Evolutionary conservation across 1,139 yeast species (phyloP), one percentile per base, ranked within the genome.

Genomic region (Saccharomyces hybrid): DNA sequence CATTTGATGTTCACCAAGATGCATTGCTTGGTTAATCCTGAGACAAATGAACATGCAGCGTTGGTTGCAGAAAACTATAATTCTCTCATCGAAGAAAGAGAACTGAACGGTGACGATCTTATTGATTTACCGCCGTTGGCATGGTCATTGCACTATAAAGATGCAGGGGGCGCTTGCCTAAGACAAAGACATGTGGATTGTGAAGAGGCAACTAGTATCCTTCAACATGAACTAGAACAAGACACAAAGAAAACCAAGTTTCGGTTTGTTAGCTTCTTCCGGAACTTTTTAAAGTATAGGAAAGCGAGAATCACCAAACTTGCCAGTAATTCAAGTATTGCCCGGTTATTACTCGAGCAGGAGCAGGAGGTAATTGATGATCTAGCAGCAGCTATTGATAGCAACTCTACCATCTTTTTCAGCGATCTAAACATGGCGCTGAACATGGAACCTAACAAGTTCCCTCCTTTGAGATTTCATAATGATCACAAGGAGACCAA

Each of bases 111-210:
- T 4, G 49, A 47, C 5, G 63, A 62, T 42, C 34, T 47, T 11
- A 60, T 61, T 6, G 44, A 28, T 8, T 34, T 61, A 5, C 61
- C 63, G 27, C 64, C 55, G 25, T 23, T 58, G 26, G 62, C 65
- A 23, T 60, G 61, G 61, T 50, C 57, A 23, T 46, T 56, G 38
- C 49, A 28, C 9, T 48, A 49, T 34, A 31, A 47, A 11, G 52
- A 55, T 32, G 57, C 44, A 16, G n/a, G 9, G 4, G 9, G 25
- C n/a, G 44, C n/a, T 38, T 38, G 44, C 6, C 3, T 38, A 4
- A 3, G 6, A 5, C 25, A 38, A 38, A 38, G 44, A 38, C 44
- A 38, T 16, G 4, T 4, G 44, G 4, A 38, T 13, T 3, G 44
- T 9, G 44, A 9, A 20, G 44, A 38, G 11, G 44, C 44, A 16